These are phyloP conservation scores for Haematococcus sp. DNA, from an alignment of 139 green algal species.

Conservation along the genomic window DNA sequence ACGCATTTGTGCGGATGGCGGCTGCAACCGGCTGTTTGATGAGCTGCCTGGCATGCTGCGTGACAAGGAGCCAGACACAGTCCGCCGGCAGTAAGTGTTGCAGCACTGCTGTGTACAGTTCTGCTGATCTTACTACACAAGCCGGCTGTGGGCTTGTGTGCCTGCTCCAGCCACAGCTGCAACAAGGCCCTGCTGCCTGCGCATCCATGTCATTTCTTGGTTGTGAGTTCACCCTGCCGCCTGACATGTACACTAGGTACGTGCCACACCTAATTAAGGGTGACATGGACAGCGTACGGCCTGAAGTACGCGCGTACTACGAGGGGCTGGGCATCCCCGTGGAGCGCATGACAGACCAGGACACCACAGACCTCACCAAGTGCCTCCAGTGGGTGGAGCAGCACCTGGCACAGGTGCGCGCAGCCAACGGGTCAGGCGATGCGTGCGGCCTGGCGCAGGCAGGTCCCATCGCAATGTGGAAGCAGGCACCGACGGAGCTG, in stretches of 20 bases:
- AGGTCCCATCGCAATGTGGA: too few species aligned
- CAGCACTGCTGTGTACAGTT: neutral
- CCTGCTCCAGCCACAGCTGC: too few species aligned
- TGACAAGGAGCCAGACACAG: constrained; percentile 5
- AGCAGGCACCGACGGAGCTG: neutral
- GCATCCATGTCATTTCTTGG: too few species aligned
- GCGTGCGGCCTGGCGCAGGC: neutral
- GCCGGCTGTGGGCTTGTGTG: too few species aligned
- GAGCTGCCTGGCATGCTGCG: constrained; percentile 55
- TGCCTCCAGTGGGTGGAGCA: constrained; percentile 55
- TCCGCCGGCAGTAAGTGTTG: neutral
- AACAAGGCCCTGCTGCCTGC: too few species aligned
- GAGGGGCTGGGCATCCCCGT: constrained; percentile 42
- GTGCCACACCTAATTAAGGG: constrained; percentile 77
- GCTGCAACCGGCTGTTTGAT: constrained; percentile 88
- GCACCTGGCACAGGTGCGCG: neutral
- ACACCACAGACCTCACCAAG: constrained; percentile 90
- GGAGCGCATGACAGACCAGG: constrained; percentile 69
- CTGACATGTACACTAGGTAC: too few species aligned
- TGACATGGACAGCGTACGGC: constrained; percentile 82
- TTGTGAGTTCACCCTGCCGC: too few species aligned
- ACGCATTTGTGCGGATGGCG: constrained; percentile 88
- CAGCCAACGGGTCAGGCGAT: neutral
- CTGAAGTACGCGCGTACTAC: constrained; percentile 42
- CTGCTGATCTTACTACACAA: too few species aligned